A percentile compares a stretch with the other conserved stretches of the same genome.
phyloP scores from a whole-genome alignment of 495 filamentous ascomycete species.

The Bryoglossum gracile region DNA sequence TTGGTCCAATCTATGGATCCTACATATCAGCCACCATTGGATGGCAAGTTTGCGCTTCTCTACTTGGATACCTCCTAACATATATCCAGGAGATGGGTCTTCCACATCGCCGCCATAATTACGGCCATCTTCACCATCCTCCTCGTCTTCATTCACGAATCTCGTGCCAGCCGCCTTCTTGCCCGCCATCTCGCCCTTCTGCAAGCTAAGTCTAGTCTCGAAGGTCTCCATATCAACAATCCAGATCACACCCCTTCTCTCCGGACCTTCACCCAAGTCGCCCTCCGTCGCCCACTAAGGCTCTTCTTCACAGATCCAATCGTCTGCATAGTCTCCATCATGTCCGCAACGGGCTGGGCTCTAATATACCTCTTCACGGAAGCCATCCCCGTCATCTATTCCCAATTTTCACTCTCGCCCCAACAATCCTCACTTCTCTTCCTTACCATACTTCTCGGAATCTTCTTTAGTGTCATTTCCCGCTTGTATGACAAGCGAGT shows the following conservation, averaged over 20 bases:
- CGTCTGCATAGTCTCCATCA: constrained; percentile 35
- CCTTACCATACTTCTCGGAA: constrained; percentile 38
- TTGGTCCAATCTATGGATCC: constrained; percentile 40
- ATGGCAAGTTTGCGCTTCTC: constrained; percentile 24
- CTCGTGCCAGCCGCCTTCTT: constrained; percentile 36
- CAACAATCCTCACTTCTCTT: constrained; percentile 36
- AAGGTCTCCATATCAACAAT: constrained; percentile 29
- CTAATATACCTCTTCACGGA: constrained; percentile 51
- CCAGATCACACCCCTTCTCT: constrained; percentile 37
- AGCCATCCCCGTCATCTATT: constrained; percentile 39
- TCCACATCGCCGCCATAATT: constrained; percentile 37
- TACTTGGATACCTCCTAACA: not conserved
- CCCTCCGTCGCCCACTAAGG: constrained; percentile 36
- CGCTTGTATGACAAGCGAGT: constrained; percentile 34
- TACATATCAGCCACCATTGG: constrained; percentile 28
- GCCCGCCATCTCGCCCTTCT: constrained; percentile 29
- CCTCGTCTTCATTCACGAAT: constrained; percentile 35
- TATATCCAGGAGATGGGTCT: constrained; percentile 36
- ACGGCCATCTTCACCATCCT: constrained; percentile 30
- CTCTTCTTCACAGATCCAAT: constrained; percentile 45
- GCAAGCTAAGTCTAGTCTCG: constrained; percentile 23
- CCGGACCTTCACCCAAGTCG: constrained; percentile 32
- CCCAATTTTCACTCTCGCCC: constrained; percentile 33
- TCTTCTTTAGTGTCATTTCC: constrained; percentile 34
- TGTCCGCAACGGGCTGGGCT: constrained; percentile 35